phyloP scores from a whole-genome alignment of 73 alveolate species.

The Vitrella brassicaformis region DNA sequence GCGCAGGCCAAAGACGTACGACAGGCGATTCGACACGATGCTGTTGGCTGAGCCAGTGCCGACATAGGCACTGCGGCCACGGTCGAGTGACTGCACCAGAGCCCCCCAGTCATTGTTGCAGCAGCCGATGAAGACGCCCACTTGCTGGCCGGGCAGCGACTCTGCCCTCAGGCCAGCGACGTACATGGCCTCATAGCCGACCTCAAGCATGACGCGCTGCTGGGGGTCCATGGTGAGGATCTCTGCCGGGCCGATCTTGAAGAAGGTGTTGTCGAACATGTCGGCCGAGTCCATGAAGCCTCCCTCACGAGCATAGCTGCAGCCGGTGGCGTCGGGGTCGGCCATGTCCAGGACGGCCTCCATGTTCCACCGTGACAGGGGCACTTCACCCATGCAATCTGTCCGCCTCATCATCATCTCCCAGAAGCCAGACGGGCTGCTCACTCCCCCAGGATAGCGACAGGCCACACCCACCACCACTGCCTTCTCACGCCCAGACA shows the following conservation, averaged over 20 bases:
- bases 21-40: not conserved
- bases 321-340: not conserved
- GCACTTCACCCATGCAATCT: not conserved
- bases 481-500: no score
- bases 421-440: not conserved
- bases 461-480: not conserved
- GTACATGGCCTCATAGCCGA: not conserved
- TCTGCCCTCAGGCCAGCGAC: not conserved
- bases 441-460: not conserved
- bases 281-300: not conserved
- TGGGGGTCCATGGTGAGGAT: not conserved
- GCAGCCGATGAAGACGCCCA: constrained; percentile 11
- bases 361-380: not conserved
- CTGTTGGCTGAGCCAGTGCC: no score
- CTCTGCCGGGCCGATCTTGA: not conserved
- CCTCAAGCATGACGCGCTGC: not conserved
- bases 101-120: constrained; percentile 31
- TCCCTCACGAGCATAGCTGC: not conserved
- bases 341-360: not conserved
- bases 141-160: not conserved
- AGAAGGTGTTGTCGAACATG: not conserved
- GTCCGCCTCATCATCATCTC: not conserved
- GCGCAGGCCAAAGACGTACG: not conserved
- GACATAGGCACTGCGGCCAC: no score
- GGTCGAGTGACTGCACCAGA: no score